Evolutionary conservation across 306 rosid genomes (phyloP).

Genomic region (Glycine latifolia): DNA sequence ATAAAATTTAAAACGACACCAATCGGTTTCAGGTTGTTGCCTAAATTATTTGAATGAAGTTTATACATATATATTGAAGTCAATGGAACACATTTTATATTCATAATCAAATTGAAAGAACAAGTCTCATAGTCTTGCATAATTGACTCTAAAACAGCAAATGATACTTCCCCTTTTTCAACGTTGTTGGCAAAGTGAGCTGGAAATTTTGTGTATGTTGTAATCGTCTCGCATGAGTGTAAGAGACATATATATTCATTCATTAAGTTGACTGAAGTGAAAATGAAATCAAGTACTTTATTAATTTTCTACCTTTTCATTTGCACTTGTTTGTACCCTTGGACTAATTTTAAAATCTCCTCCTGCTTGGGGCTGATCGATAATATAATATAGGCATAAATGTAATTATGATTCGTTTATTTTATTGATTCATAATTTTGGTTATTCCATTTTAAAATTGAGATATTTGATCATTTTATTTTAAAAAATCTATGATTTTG

Average conservation of each 20-base stretch:
- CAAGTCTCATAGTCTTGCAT: constrained; percentile 35
- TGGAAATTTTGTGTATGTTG: constrained; percentile 39
- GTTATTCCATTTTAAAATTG: too few species aligned
- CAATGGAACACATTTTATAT: not conserved
- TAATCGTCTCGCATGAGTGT: constrained; percentile 12
- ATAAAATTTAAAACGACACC: not conserved
- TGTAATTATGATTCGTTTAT: too few species aligned
- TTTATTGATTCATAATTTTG: too few species aligned
- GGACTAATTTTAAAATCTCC: not conserved
- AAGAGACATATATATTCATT: not conserved
- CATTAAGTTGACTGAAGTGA: constrained; percentile 5
- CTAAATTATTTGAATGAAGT: not conserved
- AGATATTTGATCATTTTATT: too few species aligned
- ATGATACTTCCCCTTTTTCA: constrained; percentile 48
- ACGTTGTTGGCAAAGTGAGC: constrained; percentile 55
- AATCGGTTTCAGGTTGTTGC: not conserved
- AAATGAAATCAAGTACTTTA: constrained; percentile 13
- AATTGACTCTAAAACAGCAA: constrained; percentile 47
- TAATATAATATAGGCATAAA: not conserved
- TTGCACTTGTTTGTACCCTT: constrained; percentile 7
- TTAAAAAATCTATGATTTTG: too few species aligned
- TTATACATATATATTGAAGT: not conserved
- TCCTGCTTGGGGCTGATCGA: not conserved
- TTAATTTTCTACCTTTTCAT: not conserved
- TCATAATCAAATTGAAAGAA: constrained; percentile 21